Percentiles rank a stretch among this genome's conserved stretches.
Conservation (phyloP, 2,329 filamentous ascomycete species). For the Sporothrix humicola region DNA sequence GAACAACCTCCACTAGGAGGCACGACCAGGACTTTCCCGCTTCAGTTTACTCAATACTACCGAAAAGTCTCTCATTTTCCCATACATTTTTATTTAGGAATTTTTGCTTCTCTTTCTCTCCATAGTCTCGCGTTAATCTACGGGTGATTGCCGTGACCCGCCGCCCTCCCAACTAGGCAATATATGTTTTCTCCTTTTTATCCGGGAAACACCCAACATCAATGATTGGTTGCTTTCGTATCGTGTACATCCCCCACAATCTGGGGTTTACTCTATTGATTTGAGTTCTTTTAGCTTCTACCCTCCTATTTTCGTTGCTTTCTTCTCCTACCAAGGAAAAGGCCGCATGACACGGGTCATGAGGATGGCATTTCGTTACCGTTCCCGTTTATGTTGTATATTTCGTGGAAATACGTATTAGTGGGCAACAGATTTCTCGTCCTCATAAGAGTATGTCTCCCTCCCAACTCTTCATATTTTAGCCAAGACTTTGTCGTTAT, state of each 20-base stretch:
- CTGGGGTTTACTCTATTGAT: conserved; percentile 7
- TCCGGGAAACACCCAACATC: conserved; percentile 14
- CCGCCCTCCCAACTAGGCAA: neutral
- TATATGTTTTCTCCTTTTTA: conserved; percentile 4
- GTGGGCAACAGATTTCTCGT: too few relatives aligned
- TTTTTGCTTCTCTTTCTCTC: neutral
- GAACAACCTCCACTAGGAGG: neutral
- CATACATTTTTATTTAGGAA: neutral
- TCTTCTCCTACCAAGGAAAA: neutral
- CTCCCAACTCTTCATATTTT: neutral
- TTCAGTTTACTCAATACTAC: neutral
- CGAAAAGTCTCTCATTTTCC: neutral
- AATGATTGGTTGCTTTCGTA: neutral
- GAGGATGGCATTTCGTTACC: neutral
- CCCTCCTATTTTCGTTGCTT: neutral
- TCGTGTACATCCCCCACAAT: neutral
- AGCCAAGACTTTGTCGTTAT: neutral
- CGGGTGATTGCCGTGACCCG: conserved; percentile 16
- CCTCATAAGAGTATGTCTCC: neutral
- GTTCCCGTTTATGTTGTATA: conserved; percentile 3
- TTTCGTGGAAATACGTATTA: neutral
- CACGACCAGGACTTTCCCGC: neutral
- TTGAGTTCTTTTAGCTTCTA: neutral
- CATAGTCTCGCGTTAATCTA: conserved; percentile 2
- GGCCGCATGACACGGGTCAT: neutral